Conservation (phyloP, 2,329 filamentous ascomycete genomes). For the Nigrospora sphaerica region DNA sequence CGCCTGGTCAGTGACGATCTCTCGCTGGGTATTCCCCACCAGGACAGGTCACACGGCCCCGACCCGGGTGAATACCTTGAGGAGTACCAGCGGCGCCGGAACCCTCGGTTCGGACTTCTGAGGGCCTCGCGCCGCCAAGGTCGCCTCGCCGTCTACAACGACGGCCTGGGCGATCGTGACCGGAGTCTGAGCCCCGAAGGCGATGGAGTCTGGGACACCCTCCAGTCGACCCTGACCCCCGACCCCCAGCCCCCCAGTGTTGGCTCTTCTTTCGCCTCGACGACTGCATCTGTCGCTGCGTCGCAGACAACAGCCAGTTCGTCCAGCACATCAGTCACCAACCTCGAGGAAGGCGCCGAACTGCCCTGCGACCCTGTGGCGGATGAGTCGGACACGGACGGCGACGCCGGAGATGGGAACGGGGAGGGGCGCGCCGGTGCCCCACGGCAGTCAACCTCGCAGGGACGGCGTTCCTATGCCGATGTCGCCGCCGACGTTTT, state of each 20-base stretch:
- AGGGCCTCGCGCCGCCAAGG: constrained; percentile 2
- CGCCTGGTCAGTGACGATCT: too few species aligned
- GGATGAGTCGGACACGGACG: constrained; percentile 49
- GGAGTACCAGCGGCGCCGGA: constrained; percentile 1
- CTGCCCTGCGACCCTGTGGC: constrained; percentile 44
- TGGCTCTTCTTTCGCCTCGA: constrained; percentile 75
- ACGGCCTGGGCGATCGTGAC: constrained; percentile 79
- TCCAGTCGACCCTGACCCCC: constrained; percentile 72
- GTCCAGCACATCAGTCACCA: constrained; percentile 38
- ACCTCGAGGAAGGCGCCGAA: constrained; percentile 32
- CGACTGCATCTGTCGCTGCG: constrained; percentile 37
- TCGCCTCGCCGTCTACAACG: constrained; percentile 27
- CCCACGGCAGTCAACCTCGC: constrained; percentile 5
- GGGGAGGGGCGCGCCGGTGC: constrained; percentile 4
- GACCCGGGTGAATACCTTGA: constrained; percentile 4
- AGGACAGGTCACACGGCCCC: neutral
- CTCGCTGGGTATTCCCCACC: too few species aligned
- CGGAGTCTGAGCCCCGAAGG: constrained; percentile 71
- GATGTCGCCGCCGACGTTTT: constrained; percentile 35
- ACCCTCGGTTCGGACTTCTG: neutral
- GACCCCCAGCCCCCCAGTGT: constrained; percentile 75
- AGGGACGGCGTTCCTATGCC: constrained; percentile 25
- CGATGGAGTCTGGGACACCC: constrained; percentile 67
- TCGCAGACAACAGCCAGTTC: constrained; percentile 36
- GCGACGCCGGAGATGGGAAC: constrained; percentile 25